Percentiles rank a stretch among this genome's conserved stretches.
Evolutionary conservation across 108 stramenopile species (phyloP).

Genomic region (Nitzschia sp.): DNA sequence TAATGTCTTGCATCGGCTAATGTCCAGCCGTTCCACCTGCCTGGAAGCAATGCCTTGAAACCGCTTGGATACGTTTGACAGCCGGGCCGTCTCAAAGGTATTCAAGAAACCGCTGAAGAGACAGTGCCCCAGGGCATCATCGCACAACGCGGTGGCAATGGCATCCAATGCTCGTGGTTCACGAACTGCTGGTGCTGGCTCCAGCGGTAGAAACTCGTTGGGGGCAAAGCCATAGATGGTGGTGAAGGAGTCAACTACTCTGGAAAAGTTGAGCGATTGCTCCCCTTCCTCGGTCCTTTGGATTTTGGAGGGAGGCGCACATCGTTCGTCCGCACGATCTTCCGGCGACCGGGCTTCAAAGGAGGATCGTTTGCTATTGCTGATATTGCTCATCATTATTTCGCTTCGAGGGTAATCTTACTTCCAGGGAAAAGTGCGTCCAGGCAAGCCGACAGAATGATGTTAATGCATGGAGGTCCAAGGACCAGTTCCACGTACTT

Average conservation of each 20-base stretch:
- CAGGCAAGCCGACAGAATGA: no score
- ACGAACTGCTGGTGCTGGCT: neutral
- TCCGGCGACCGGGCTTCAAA: no score
- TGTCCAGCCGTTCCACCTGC: neutral
- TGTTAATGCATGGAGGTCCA: no score
- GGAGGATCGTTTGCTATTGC: no score
- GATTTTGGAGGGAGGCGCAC: neutral
- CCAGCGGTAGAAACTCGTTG: constrained; percentile 13
- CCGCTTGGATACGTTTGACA: neutral
- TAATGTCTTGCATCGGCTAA: neutral
- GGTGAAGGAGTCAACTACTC: neutral
- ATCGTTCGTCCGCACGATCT: no score
- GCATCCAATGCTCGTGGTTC: neutral
- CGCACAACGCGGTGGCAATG: neutral
- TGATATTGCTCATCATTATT: no score
- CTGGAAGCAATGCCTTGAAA: neutral
- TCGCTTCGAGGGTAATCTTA: no score
- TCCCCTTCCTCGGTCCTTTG: neutral
- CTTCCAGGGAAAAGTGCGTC: no score
- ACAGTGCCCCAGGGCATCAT: constrained; percentile 23
- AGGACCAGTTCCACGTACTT: no score
- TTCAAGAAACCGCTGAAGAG: constrained; percentile 21
- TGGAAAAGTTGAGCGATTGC: neutral
- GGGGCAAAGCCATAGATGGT: constrained; percentile 9
- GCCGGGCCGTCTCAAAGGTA: constrained; percentile 12